A percentile compares a stretch with the other conserved stretches of the same genome.
Conservation (phyloP, 371 early-diverging fungal species). For the Mucor piriformis region DNA sequence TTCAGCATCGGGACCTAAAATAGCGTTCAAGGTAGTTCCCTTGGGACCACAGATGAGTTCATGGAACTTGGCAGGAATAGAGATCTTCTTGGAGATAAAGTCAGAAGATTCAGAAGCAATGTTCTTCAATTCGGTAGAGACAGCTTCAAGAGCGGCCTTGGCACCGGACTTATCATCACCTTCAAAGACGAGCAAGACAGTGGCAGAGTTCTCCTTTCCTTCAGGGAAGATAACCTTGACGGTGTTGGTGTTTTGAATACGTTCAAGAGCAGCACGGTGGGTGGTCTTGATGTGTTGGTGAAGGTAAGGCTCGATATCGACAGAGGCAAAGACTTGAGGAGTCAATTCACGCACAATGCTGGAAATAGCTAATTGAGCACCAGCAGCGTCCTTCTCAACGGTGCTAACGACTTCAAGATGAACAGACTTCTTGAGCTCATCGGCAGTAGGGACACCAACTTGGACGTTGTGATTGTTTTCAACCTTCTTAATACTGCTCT, state of each 20-base stretch:
- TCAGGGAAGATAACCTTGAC: constrained; percentile 79
- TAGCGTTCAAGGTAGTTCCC: constrained; percentile 72
- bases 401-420: constrained; percentile 70
- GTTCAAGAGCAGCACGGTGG: constrained; percentile 77
- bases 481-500: constrained; percentile 63
- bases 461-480: constrained; percentile 66
- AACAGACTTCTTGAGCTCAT: constrained; percentile 32
- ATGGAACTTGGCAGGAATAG: constrained; percentile 78
- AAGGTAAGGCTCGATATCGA: constrained; percentile 78
- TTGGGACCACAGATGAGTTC: constrained; percentile 75
- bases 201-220: constrained; percentile 61
- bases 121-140: constrained; percentile 69
- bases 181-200: constrained; percentile 76
- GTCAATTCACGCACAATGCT: constrained; percentile 38
- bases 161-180: constrained; percentile 54
- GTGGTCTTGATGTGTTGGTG: constrained; percentile 81
- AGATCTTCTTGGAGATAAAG: constrained; percentile 61
- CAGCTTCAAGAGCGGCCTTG: constrained; percentile 67
- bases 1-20: constrained; percentile 58
- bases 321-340: constrained; percentile 67
- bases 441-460: constrained; percentile 51
- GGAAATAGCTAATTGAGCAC: constrained; percentile 53
- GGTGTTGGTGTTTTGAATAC: constrained; percentile 62
- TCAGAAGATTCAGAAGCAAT: constrained; percentile 69
- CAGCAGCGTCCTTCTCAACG: constrained; percentile 51